A percentile compares a stretch with the other conserved stretches of the same genome.
Evolutionary conservation across 371 early-diverging fungal species (phyloP).

Genomic region (Smittium culicis): DNA sequence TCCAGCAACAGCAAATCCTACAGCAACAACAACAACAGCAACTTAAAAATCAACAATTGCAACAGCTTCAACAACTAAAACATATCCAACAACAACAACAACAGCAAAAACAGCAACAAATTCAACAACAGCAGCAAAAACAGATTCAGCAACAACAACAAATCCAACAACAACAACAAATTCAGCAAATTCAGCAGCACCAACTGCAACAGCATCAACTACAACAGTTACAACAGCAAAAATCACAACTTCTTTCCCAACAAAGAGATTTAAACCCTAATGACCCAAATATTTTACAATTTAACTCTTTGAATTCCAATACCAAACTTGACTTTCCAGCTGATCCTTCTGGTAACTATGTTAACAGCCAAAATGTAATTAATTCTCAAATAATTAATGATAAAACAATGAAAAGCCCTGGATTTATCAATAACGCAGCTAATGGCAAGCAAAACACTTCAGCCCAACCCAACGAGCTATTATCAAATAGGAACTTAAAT

Average conservation of each 20-base stretch:
- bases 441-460: too few relatives aligned
- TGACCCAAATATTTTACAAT: background rate
- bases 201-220: slow-evolving; percentile 9
- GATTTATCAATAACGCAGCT: too few relatives aligned
- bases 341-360: background rate
- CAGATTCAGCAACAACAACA: slow-evolving; percentile 9
- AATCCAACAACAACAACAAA: slow-evolving; percentile 6
- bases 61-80: background rate
- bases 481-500: background rate
- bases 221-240: slow-evolving; percentile 6
- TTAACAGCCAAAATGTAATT: too few relatives aligned
- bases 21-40: background rate
- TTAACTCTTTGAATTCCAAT: background rate
- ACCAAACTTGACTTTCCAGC: background rate
- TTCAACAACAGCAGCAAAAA: slow-evolving; percentile 7
- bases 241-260: background rate
- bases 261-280: background rate
- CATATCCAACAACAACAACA: slow-evolving; percentile 3
- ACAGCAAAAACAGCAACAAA: background rate
- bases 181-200: background rate
- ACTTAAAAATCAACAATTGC: slow-evolving; percentile 3
- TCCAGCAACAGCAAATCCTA: background rate
- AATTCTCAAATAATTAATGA: too few relatives aligned
- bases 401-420: too few relatives aligned
- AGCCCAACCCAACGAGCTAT: background rate